Percentiles rank a stretch among this genome's conserved stretches.
These are phyloP conservation scores for Yamadazyma nakazawae DNA, from an alignment of 805 yeast genomes.

Conservation along the genomic window DNA sequence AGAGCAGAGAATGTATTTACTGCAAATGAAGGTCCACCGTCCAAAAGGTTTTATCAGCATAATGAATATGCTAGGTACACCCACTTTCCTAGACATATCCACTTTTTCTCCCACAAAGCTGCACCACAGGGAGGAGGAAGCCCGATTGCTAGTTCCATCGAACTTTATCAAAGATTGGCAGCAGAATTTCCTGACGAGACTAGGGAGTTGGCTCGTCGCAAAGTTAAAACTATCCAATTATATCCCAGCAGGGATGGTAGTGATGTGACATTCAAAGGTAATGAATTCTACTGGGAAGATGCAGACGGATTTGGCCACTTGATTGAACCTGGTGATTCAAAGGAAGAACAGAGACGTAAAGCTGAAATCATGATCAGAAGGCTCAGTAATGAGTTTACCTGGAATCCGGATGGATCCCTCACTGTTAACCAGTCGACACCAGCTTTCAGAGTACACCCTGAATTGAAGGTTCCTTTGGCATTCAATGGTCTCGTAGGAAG, in stretches of 20 bases:
- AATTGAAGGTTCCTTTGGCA: neutral
- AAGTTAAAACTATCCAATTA: neutral
- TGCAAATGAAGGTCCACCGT: constrained; percentile 4
- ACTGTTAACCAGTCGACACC: constrained; percentile 21
- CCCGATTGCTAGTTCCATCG: constrained; percentile 1
- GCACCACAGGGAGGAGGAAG: constrained; percentile 3
- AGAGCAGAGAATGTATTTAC: constrained; percentile 3
- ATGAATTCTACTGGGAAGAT: constrained; percentile 20
- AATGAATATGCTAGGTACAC: constrained; percentile 4
- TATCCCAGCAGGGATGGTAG: constrained; percentile 1
- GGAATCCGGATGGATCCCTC: constrained; percentile 20
- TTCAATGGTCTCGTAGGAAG: constrained; percentile 4
- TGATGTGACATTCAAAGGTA: neutral
- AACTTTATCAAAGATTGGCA: neutral
- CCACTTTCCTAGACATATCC: neutral
- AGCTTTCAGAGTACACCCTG: constrained; percentile 9
- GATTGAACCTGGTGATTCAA: constrained; percentile 17
- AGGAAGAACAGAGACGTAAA: constrained; percentile 17
- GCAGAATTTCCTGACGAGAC: constrained; percentile 1
- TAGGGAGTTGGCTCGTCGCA: neutral
- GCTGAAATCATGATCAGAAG: constrained; percentile 20
- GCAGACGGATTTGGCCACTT: constrained; percentile 26
- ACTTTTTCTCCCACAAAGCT: constrained; percentile 1
- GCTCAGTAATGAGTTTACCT: constrained; percentile 21
- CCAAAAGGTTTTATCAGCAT: constrained; percentile 3